phyloP scores from a whole-genome alignment of 139 green algal genomes.

The Chlamydomonas sp. region DNA sequence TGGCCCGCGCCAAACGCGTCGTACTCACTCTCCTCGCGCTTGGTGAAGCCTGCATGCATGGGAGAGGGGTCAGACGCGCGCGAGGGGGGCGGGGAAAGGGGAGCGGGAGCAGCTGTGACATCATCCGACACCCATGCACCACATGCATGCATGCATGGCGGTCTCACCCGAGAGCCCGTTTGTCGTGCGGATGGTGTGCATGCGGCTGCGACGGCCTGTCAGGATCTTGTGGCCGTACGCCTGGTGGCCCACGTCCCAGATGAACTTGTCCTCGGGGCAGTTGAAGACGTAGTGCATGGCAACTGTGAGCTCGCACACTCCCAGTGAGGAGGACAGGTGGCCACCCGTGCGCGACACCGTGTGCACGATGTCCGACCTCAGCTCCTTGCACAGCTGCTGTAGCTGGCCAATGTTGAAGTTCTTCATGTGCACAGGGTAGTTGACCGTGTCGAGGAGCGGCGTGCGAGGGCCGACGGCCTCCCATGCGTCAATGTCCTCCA shows the following conservation, averaged over 20 bases:
- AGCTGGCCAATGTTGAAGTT: constrained; percentile 86
- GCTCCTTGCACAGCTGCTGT: constrained; percentile 89
- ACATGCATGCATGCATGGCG: constrained; percentile 12
- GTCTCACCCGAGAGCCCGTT: constrained; percentile 86
- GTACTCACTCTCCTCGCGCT: constrained; percentile 87
- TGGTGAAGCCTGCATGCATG: constrained; percentile 82
- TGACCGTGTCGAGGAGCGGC: constrained; percentile 93
- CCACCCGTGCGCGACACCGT: constrained; percentile 82
- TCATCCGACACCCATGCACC: background rate
- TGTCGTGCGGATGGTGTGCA: constrained; percentile 88
- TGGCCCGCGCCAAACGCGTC: constrained; percentile 97
- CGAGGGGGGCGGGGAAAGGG: too few relatives aligned
- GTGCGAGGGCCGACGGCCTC: constrained; percentile 67
- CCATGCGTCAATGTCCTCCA: constrained; percentile 75
- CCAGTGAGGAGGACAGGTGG: constrained; percentile 88
- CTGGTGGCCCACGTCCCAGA: constrained; percentile 93
- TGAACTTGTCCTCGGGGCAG: constrained; percentile 88
- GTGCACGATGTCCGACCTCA: constrained; percentile 92
- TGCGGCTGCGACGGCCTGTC: constrained; percentile 79
- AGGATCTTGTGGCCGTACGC: constrained; percentile 99
- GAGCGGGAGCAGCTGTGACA: background rate
- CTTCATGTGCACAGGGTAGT: constrained; percentile 97
- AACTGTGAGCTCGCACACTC: constrained; percentile 96
- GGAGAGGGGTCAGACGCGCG: background rate
- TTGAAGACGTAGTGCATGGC: constrained; percentile 98